Conservation (phyloP, 805 yeast genomes). For the Kodamaea hsintzibuensis region DNA sequence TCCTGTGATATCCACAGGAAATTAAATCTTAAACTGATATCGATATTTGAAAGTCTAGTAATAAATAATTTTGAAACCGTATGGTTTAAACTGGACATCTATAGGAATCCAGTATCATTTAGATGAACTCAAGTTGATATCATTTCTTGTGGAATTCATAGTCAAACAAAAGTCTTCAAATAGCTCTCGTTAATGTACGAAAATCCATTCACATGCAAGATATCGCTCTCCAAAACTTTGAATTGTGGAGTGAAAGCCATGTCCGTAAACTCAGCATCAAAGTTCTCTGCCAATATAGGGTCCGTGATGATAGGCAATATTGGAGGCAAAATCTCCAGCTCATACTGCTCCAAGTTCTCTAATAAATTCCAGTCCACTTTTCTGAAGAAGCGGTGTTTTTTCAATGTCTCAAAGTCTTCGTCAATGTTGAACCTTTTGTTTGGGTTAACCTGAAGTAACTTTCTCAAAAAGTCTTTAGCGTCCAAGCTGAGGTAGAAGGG, state of each 20-base stretch:
- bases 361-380: constrained; percentile 38
- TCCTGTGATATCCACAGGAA: not conserved
- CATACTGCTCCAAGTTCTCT: constrained; percentile 21
- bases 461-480: constrained; percentile 43
- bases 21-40: too few species aligned
- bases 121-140: not conserved
- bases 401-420: constrained; percentile 33
- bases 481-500: constrained; percentile 44
- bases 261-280: constrained; percentile 42
- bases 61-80: not conserved
- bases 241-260: constrained; percentile 37
- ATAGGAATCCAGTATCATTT: too few species aligned
- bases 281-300: constrained; percentile 46
- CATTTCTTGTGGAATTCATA: not conserved
- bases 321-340: constrained; percentile 32
- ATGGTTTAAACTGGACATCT: too few species aligned
- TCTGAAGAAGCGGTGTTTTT: constrained; percentile 41
- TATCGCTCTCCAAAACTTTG: constrained; percentile 22
- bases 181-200: constrained; percentile 42
- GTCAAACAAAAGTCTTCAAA: constrained; percentile 15
- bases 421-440: constrained; percentile 40
- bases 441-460: constrained; percentile 38
- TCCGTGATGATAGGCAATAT: constrained; percentile 45
- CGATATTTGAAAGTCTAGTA: not conserved
- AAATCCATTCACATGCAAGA: constrained; percentile 43